Evolutionary conservation across 2,329 filamentous ascomycete genomes (phyloP), one percentile per base, ranked within the genome.

Genomic region (Tolypocladium paradoxum): DNA sequence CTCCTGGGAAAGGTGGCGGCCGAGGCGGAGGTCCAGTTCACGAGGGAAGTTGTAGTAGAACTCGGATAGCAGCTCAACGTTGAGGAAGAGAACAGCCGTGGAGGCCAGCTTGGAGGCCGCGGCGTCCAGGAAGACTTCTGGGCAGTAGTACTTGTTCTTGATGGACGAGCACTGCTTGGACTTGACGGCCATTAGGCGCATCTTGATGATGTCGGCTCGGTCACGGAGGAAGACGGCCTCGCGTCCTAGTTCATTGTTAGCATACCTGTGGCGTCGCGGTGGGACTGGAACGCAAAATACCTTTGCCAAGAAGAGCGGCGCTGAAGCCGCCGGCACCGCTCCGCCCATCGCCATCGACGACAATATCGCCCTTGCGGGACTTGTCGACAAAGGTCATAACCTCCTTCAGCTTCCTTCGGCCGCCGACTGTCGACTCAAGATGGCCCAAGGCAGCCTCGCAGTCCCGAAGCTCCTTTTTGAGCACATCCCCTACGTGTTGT

Each of bases 31-130:
- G 68, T 99, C 93, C 14, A 99, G 80, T 66, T 96, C 90, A 38
- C 93, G 82, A 0, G 93, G 93, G 70, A 99, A 99, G 66, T 93
- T 90, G 72, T 96, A 96, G 73, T 96, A 96, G 68, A 97, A 99
- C 65, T 99, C 95, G 2, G 88, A 92, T 20, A 99, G 81, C 22
- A 99, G 79, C 72, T 99, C 95, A 12, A 97, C 93, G 64, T 99
- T 96, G 33, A 99, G 80, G 76, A 99, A 99, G 0, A 99, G 82
- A 9, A 99, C 93, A 2, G 93, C 92, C 0, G 93, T 99, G 2
- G 90, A 87, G 3, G 92, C 95, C 49, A 99, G 81, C 71, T 97
- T 97, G 60, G 91, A 89, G 1, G 93, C 91, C 2, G 96, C 93
- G 3, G 95, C 90, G 64, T 99, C 91, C n/a, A 99, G 82, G 75